Percentiles rank a stretch among this genome's conserved stretches.
Conservation (phyloP, 768 basidiomycete genomes). For the Multifurca ochricompacta region DNA sequence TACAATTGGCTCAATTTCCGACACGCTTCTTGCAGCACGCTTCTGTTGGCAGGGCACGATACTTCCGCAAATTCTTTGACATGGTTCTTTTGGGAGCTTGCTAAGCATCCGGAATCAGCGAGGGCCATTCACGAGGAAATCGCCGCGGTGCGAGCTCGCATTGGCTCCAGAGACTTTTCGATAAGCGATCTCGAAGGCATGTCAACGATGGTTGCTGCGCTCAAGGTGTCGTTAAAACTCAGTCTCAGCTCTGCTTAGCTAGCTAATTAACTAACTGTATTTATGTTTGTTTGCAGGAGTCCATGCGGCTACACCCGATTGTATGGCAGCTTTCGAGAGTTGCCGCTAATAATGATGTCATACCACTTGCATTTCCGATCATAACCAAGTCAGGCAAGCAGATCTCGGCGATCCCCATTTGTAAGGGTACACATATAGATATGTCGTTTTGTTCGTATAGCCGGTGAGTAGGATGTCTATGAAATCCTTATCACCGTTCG, state of each 20-base stretch:
- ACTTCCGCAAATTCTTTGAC: background rate
- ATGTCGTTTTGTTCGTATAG: conserved; percentile 28
- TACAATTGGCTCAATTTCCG: background rate
- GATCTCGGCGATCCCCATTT: conserved; percentile 25
- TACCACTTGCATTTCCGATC: conserved; percentile 30
- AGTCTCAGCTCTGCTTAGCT: no score
- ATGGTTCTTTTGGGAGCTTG: background rate
- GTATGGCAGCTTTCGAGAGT: conserved; percentile 24
- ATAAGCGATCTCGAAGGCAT: background rate
- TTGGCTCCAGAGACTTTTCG: background rate
- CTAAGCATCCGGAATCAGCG: background rate
- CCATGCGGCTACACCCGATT: conserved; percentile 29
- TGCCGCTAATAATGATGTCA: conserved; percentile 28
- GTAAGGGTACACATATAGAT: conserved; percentile 24
- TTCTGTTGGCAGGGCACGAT: background rate
- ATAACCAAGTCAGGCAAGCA: conserved; percentile 23
- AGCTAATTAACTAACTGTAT: no score
- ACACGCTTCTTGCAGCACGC: background rate
- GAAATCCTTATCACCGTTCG: no score
- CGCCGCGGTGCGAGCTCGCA: background rate
- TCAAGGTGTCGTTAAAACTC: conserved; percentile 6
- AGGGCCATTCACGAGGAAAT: conserved; percentile 15
- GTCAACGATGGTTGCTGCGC: background rate
- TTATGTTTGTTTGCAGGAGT: conserved; percentile 25
- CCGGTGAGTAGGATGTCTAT: conserved; percentile 27